A percentile compares a stretch with the other conserved stretches of the same genome.
Conservation (phyloP, 768 basidiomycete genomes). For the Kwoniella dejecticola region DNA sequence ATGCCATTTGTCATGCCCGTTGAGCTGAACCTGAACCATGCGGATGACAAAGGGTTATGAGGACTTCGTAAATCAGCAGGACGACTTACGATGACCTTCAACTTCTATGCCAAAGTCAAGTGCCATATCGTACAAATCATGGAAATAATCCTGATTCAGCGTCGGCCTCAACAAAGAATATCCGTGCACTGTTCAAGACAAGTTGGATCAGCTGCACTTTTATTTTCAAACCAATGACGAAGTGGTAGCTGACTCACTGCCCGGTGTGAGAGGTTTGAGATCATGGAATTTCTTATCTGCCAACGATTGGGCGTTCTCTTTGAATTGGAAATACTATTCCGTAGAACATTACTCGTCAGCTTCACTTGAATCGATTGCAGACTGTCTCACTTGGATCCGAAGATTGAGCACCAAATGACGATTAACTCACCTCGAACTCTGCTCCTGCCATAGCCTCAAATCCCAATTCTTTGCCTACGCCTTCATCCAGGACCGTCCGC, state of each 20-base stretch:
- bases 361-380: neutral
- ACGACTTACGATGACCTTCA: conserved; percentile 76
- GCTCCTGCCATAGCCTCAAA: conserved; percentile 74
- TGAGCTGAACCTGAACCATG: too few species aligned
- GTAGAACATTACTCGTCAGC: too few species aligned
- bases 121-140: conserved; percentile 73
- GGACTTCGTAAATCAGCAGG: neutral
- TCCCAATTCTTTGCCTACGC: conserved; percentile 57
- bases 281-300: conserved; percentile 75
- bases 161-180: conserved; percentile 91
- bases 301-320: conserved; percentile 77
- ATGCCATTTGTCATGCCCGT: neutral
- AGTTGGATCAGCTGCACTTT: neutral
- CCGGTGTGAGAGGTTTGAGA: conserved; percentile 80
- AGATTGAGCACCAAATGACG: too few species aligned
- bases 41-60: too few species aligned
- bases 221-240: neutral
- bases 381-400: neutral
- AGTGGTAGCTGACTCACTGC: conserved; percentile 66
- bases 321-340: conserved; percentile 45
- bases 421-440: conserved; percentile 88
- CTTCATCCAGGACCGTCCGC: conserved; percentile 63
- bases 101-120: conserved; percentile 72
- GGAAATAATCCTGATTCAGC: conserved; percentile 84
- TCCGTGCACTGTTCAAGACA: conserved; percentile 92